phyloP scores from a whole-genome alignment of 148 eudicot species.

The Fagopyrum esculentum region DNA sequence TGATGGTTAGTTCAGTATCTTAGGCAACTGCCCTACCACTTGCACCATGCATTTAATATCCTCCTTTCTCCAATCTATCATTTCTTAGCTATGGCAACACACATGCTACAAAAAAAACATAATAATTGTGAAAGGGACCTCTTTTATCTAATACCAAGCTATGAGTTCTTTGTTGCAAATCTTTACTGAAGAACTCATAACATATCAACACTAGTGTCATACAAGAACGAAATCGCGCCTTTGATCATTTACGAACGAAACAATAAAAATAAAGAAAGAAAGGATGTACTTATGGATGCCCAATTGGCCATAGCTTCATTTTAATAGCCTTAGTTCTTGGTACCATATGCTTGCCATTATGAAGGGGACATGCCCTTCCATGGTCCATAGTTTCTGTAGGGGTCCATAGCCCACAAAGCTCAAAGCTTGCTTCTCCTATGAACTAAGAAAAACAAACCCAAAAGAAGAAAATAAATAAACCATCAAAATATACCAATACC shows the following conservation, averaged over 20 bases:
- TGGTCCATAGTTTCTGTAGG: conserved; percentile 2
- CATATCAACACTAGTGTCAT: not conserved
- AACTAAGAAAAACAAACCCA: not conserved
- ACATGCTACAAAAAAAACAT: conserved; percentile 4
- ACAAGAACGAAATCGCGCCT: not conserved
- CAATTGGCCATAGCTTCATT: not conserved
- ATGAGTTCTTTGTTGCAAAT: not conserved
- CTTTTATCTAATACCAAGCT: not conserved
- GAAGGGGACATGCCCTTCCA: conserved; percentile 2
- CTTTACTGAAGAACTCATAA: not conserved
- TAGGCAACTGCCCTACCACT: conserved; percentile 5
- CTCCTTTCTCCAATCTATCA: not conserved
- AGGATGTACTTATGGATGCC: not conserved
- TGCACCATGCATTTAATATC: not conserved
- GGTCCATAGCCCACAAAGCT: not conserved
- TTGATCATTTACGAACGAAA: not conserved
- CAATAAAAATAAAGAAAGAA: not conserved
- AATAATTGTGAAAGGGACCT: conserved; percentile 8
- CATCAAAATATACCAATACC: not conserved
- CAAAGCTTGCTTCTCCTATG: not conserved
- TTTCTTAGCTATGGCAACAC: not conserved
- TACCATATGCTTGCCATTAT: conserved; percentile 10
- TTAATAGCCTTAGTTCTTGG: not conserved
- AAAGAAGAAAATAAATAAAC: not conserved
- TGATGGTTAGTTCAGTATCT: not conserved